Percentiles rank a stretch among this genome's conserved stretches.
phyloP scores from a whole-genome alignment of 129 eudicot genomes.

The Smallanthus sonchifolius region DNA sequence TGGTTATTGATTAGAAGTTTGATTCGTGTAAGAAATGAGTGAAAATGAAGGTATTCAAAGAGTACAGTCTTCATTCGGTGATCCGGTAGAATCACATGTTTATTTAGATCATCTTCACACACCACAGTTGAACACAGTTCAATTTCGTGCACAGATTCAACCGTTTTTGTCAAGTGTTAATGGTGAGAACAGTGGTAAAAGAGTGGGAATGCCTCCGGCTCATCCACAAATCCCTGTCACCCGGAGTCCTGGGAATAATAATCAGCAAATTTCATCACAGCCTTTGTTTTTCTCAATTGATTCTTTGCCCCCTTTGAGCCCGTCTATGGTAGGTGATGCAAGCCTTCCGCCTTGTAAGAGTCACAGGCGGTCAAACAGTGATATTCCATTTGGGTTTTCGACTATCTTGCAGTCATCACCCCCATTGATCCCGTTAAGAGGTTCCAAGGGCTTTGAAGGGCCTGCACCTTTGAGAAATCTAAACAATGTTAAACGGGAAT shows the following conservation, averaged over 20 bases:
- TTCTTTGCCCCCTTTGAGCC: slow-evolving; percentile 83
- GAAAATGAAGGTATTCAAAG: slow-evolving; percentile 54
- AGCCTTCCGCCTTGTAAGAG: slow-evolving; percentile 80
- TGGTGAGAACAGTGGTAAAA: slow-evolving; percentile 36
- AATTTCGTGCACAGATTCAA: slow-evolving; percentile 48
- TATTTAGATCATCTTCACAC: slow-evolving; percentile 44
- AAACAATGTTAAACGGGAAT: slow-evolving; percentile 35
- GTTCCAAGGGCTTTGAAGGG: slow-evolving; percentile 38
- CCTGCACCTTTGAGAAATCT: background rate
- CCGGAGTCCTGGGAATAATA: slow-evolving; percentile 32
- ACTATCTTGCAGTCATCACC: slow-evolving; percentile 61
- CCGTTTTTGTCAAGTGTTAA: slow-evolving; percentile 40
- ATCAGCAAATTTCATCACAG: slow-evolving; percentile 52
- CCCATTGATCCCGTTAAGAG: slow-evolving; percentile 49
- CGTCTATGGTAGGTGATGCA: slow-evolving; percentile 48
- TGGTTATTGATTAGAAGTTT: background rate
- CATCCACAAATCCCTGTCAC: slow-evolving; percentile 53
- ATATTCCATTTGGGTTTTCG: slow-evolving; percentile 68
- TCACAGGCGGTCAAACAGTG: slow-evolving; percentile 81
- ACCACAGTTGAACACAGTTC: slow-evolving; percentile 43
- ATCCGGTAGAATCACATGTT: slow-evolving; percentile 27
- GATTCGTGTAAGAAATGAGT: slow-evolving; percentile 39
- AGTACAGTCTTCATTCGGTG: slow-evolving; percentile 54
- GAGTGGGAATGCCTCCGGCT: slow-evolving; percentile 65
- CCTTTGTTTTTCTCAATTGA: slow-evolving; percentile 53